Percentiles rank a stretch among this genome's conserved stretches.
Evolutionary conservation across 192 early-diverging fungal species (phyloP).

Genomic region (Radiomyces spectabilis): DNA sequence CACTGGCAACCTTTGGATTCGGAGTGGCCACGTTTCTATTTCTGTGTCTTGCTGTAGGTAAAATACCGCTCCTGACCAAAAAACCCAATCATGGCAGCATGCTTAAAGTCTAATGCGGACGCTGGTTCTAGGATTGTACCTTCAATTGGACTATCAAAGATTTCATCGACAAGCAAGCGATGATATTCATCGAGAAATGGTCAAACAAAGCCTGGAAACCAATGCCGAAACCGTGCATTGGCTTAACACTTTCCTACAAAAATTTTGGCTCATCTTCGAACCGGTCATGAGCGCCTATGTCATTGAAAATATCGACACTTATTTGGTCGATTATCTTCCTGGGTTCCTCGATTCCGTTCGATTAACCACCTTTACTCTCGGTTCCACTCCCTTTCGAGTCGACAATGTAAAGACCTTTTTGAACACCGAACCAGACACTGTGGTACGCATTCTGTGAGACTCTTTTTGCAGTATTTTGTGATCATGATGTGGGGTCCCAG

Average conservation of each 20-base stretch:
- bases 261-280: conserved; percentile 77
- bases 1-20: neutral
- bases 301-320: conserved; percentile 51
- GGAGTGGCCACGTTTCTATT: neutral
- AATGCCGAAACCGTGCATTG: conserved; percentile 60
- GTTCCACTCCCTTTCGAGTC: conserved; percentile 53
- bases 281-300: conserved; percentile 62
- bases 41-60: neutral
- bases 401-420: conserved; percentile 47
- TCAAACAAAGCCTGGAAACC: conserved; percentile 24
- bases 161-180: conserved; percentile 41
- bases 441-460: conserved; percentile 25
- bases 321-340: conserved; percentile 57
- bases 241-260: conserved; percentile 68
- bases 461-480: neutral
- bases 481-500: too few species aligned
- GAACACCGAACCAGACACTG: conserved; percentile 43
- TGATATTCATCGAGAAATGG: conserved; percentile 46
- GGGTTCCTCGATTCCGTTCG: conserved; percentile 58
- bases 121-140: conserved; percentile 43
- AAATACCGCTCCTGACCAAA: neutral
- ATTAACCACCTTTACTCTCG: conserved; percentile 56
- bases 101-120: conserved; percentile 4
- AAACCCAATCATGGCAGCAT: neutral
- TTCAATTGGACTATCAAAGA: too few species aligned